Conservation (phyloP, 331 rosid species). For the Arachis monticola region DNA sequence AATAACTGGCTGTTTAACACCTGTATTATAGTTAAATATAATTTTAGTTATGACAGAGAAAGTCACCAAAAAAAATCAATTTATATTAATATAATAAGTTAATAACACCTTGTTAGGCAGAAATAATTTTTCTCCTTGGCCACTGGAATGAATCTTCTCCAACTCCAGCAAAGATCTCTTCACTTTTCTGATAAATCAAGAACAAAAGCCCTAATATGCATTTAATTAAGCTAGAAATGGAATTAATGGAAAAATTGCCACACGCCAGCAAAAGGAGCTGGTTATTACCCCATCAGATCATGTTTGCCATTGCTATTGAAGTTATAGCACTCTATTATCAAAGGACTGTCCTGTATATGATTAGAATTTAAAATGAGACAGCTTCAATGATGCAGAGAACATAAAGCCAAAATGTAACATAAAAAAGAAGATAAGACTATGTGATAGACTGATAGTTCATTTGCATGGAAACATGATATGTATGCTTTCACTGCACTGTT, state of each 20-base stretch:
- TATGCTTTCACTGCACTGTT: not conserved
- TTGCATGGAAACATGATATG: not conserved
- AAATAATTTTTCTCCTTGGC: constrained; percentile 61
- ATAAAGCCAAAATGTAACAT: not conserved
- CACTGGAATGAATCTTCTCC: constrained; percentile 63
- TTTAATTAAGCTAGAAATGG: constrained; percentile 16
- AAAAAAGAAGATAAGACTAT: not conserved
- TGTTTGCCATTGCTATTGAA: constrained; percentile 84
- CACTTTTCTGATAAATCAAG: constrained; percentile 60
- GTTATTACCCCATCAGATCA: constrained; percentile 75
- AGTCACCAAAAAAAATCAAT: constrained; percentile 14
- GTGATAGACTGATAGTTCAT: not conserved
- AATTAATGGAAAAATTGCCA: constrained; percentile 9
- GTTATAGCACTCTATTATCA: constrained; percentile 78
- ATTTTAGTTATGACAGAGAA: constrained; percentile 26
- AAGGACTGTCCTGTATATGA: constrained; percentile 69
- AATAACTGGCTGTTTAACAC: constrained; percentile 68
- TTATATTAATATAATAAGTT: constrained; percentile 7
- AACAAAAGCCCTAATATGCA: constrained; percentile 24
- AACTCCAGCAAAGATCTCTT: constrained; percentile 71
- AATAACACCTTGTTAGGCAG: constrained; percentile 61
- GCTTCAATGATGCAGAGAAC: no score
- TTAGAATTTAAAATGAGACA: not conserved
- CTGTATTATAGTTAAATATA: constrained; percentile 49
- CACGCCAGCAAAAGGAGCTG: constrained; percentile 21